A percentile compares a stretch with the other conserved stretches of the same genome.
These are phyloP conservation scores for Neurospora sp. DNA, from an alignment of 495 filamentous ascomycete genomes.

Conservation along the genomic window DNA sequence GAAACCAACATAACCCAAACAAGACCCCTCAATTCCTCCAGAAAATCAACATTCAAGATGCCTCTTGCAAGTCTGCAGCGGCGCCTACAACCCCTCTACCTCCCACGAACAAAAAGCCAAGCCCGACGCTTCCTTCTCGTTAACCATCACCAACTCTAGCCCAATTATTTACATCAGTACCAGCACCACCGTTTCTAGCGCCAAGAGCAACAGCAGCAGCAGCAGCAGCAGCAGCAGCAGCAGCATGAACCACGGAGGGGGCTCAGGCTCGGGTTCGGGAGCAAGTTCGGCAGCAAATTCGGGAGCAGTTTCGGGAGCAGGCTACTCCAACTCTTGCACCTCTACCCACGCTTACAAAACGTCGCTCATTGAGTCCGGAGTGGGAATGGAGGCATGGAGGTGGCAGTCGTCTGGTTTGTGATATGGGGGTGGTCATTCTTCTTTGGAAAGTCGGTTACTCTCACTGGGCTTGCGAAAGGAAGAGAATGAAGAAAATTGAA, in stretches of 20 bases:
- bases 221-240: too few species aligned
- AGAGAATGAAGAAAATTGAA: neutral
- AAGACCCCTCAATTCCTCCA: neutral
- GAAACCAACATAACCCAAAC: neutral
- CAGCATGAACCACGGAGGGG: neutral
- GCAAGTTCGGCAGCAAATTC: too few species aligned
- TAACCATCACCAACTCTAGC: neutral
- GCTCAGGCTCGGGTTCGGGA: neutral
- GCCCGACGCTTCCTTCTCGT: neutral
- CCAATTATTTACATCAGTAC: neutral
- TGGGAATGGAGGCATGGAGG: neutral
- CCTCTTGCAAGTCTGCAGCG: too few species aligned
- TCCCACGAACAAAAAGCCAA: neutral
- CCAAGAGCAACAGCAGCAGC: neutral
- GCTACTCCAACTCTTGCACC: neutral
- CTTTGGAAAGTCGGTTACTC: neutral
- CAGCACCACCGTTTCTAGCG: neutral
- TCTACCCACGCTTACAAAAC: neutral
- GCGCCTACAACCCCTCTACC: neutral
- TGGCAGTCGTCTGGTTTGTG: neutral
- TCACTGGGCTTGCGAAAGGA: neutral
- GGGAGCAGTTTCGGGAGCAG: neutral
- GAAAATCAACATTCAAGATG: neutral
- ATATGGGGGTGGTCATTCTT: neutral
- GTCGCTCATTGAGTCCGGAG: neutral